These are phyloP conservation scores for Yamadazyma friedrichii DNA, from an alignment of 1,139 yeast species.

Conservation along the genomic window DNA sequence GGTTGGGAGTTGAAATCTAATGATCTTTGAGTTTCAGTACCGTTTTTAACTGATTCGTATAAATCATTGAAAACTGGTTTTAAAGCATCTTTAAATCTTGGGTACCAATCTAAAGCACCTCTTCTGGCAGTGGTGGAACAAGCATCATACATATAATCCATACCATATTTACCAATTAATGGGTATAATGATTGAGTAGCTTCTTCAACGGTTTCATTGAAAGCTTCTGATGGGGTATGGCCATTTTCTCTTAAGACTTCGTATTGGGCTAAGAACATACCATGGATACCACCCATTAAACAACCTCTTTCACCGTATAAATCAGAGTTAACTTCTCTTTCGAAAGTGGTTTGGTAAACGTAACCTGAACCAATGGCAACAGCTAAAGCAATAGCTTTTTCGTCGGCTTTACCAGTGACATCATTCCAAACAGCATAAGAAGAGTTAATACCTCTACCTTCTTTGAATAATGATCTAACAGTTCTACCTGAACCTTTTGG, in stretches of 20 bases:
- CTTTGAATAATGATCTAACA: conserved; percentile 98
- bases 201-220: conserved; percentile 99
- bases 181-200: conserved; percentile 99
- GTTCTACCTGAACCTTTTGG: conserved; percentile 99
- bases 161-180: conserved; percentile 97
- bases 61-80: conserved; percentile 97
- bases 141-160: conserved; percentile 99
- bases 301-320: conserved; percentile 99
- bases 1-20: conserved; percentile 97
- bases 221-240: conserved; percentile 99
- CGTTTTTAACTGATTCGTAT: conserved; percentile 93
- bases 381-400: conserved; percentile 97
- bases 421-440: conserved; percentile 99
- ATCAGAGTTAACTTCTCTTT: conserved; percentile 98
- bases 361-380: conserved; percentile 99
- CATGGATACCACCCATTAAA: conserved; percentile 99
- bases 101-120: conserved; percentile 99
- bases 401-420: conserved; percentile 98
- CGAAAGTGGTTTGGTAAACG: conserved; percentile 99
- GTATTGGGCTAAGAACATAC: conserved; percentile 99
- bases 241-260: conserved; percentile 99
- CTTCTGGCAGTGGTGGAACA: conserved; percentile 99
- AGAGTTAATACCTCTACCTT: conserved; percentile 99
- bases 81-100: conserved; percentile 96
- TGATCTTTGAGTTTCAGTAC: conserved; percentile 96